Evolutionary conservation across 2,329 filamentous ascomycete genomes (phyloP).

Genomic region (Drechmeria coniospora): DNA sequence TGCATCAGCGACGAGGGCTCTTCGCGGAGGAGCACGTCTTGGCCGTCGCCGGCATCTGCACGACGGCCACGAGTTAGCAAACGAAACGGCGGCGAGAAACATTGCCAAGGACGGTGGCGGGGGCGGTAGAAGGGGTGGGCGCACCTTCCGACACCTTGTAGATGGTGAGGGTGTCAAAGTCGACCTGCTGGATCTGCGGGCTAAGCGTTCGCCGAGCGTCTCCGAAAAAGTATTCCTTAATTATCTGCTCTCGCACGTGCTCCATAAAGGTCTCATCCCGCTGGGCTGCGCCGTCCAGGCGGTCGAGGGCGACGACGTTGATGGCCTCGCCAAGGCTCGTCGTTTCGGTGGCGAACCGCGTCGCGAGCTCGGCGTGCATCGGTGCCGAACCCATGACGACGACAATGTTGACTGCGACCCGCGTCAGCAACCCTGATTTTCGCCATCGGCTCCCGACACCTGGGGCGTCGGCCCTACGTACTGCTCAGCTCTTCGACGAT

Average conservation of each 20-base stretch:
- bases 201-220: slow-evolving; percentile 61
- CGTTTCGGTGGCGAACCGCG: slow-evolving; percentile 44
- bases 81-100: neutral
- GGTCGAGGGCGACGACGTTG: slow-evolving; percentile 62
- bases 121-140: slow-evolving; percentile 8
- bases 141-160: slow-evolving; percentile 52
- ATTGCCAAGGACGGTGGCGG: neutral
- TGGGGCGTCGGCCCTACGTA: slow-evolving; percentile 13
- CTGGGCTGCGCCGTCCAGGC: slow-evolving; percentile 72
- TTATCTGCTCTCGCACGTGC: slow-evolving; percentile 55
- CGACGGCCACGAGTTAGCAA: neutral
- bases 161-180: slow-evolving; percentile 58
- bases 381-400: slow-evolving; percentile 68
- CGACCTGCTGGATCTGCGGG: slow-evolving; percentile 73
- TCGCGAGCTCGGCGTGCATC: slow-evolving; percentile 58
- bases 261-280: slow-evolving; percentile 63
- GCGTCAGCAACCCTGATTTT: no score
- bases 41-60: slow-evolving; percentile 15
- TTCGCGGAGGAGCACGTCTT: slow-evolving; percentile 42
- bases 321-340: slow-evolving; percentile 51
- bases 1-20: slow-evolving; percentile 53
- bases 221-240: slow-evolving; percentile 92
- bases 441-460: no score
- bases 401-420: slow-evolving; percentile 59
- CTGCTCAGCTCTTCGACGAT: slow-evolving; percentile 44